A percentile compares a stretch with the other conserved stretches of the same genome.
phyloP scores from a whole-genome alignment of 192 early-diverging fungal genomes.

The Podila horticola region DNA sequence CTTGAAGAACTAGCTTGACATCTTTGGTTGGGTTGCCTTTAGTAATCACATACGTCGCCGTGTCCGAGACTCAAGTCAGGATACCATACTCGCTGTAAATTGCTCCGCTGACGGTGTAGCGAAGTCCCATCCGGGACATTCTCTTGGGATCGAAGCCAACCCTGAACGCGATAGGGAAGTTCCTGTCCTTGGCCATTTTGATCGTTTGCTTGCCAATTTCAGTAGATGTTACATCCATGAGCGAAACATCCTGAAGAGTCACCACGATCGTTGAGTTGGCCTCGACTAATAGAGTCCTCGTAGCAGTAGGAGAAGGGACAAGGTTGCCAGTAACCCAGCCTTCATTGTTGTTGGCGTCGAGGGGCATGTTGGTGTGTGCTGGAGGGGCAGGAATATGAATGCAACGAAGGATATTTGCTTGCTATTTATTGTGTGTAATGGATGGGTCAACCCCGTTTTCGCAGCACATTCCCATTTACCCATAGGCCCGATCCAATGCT shows the following conservation, averaged over 20 bases:
- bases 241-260: background rate
- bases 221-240: background rate
- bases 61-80: background rate
- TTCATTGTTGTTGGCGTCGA: background rate
- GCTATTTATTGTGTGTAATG: too few species aligned
- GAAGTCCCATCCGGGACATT: background rate
- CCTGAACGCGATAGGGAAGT: background rate
- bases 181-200: background rate
- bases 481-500: too few species aligned
- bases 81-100: background rate
- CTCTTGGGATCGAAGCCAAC: background rate
- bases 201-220: background rate
- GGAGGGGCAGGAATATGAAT: too few species aligned
- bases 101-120: background rate
- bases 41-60: background rate
- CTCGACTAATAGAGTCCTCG: background rate
- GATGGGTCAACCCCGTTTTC: too few species aligned
- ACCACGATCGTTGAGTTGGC: background rate
- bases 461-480: too few species aligned
- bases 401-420: too few species aligned
- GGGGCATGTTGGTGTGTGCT: too few species aligned
- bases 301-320: background rate
- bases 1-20: too few species aligned
- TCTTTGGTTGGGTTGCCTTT: too few species aligned
- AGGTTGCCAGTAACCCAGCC: background rate